Base-by-base conservation (phyloP, 768 basidiomycete genomes). In the Lentinus brumalis region DNA sequence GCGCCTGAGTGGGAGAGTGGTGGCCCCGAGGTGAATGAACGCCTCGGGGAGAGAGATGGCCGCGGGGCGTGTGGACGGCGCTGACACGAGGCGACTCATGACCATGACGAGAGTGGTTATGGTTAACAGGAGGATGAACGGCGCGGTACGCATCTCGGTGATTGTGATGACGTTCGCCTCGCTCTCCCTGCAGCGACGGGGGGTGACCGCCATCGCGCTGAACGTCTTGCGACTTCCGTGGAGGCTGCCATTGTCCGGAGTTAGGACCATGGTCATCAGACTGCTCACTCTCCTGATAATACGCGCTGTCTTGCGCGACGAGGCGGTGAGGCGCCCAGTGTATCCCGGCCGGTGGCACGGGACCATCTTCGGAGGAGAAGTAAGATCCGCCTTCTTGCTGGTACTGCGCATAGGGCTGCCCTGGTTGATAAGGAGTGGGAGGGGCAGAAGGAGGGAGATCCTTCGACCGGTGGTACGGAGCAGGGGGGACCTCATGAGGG, bases 401-500 rank as follows among this genome's bases (percentile, higher is more conserved):
- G 30, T 31, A 52, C 39, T 50, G 46, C 9, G 32, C 11, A 39
- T 41, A 49, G 14, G 42, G 42, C 29, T 54, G 31, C n/a, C 40
- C 29, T 9, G 54, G 53, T 8, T 56, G 56, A n/a, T 50, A 47
- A 44, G 68, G 66, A 15, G 73, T 63, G 4, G 69, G 66, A 32
- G 68, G 70, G 15, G 67, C 61, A 3, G 70, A 70, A 11, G 69
- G 70, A 6, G 61, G 61, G 5, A 59, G 53, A 5, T 56, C 53
- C 9, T 58, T 30, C 5, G 61, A 40, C 38, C 69, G 65, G 12
- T 73, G 78, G n/a, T 79, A 79, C 16, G 89, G 89, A 59, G 87
- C 82, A 49, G 85, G 77, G 31, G 89, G 89, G 14, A 87, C 49
- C 66, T 91, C 87, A 63, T 84, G 65, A 1, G 82, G 81, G 14